These are phyloP conservation scores for Claviceps africana DNA, from an alignment of 2,329 filamentous ascomycete species.

Conservation along the genomic window DNA sequence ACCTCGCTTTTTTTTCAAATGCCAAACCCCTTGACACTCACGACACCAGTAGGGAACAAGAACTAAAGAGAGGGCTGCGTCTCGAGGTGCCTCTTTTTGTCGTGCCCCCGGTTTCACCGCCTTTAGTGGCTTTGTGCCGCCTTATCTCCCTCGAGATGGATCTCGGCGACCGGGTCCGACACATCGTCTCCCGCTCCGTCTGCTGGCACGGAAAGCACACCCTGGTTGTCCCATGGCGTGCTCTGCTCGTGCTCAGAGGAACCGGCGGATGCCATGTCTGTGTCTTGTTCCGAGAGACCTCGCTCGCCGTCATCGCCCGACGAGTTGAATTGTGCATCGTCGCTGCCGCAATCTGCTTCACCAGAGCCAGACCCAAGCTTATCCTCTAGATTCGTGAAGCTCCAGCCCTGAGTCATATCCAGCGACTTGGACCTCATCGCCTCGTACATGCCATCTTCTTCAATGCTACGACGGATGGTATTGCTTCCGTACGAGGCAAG, in stretches of 20 bases:
- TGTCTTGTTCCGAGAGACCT: conserved; percentile 16
- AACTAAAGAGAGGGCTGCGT: background rate
- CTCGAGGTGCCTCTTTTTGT: background rate
- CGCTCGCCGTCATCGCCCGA: conserved; percentile 21
- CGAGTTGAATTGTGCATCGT: conserved; percentile 29
- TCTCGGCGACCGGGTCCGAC: conserved; percentile 35
- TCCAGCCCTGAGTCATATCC: conserved; percentile 29
- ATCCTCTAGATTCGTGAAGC: conserved; percentile 25
- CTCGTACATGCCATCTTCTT: conserved; percentile 26
- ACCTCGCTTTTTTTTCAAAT: background rate
- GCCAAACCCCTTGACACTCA: background rate
- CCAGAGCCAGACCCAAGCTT: conserved; percentile 19
- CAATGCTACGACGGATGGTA: conserved; percentile 28
- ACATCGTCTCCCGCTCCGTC: conserved; percentile 20
- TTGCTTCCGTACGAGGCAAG: conserved; percentile 19
- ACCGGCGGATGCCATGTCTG: conserved; percentile 15
- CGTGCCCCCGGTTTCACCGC: no score
- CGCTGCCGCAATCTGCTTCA: conserved; percentile 26
- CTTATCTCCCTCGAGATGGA: conserved; percentile 31
- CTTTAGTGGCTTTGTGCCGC: conserved; percentile 11
- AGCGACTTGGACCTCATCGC: conserved; percentile 16
- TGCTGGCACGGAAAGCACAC: conserved; percentile 26
- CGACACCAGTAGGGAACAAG: background rate
- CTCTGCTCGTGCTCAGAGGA: conserved; percentile 3
- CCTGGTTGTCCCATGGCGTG: conserved; percentile 19